Evolutionary conservation across 2,329 filamentous ascomycete species (phyloP).

Genomic region (Lachnellula suecica): DNA sequence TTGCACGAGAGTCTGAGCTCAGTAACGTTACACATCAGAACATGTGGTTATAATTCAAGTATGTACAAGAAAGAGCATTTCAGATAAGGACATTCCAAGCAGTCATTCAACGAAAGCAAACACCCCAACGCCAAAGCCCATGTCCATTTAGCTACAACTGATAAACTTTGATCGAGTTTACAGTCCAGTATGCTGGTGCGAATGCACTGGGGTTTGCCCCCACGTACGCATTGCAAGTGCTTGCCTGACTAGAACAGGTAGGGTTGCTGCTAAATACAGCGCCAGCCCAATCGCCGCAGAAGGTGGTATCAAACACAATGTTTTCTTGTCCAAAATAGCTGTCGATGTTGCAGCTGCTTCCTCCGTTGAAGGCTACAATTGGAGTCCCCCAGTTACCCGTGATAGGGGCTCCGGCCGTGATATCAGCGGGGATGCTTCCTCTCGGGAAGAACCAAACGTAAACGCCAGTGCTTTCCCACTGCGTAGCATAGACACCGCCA

Average conservation of each 20-base stretch:
- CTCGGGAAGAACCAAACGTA: slow-evolving; percentile 77
- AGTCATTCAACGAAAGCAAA: no score
- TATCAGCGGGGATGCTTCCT: slow-evolving; percentile 63
- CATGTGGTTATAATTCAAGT: no score
- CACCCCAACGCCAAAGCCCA: background rate
- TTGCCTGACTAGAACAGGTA: slow-evolving; percentile 11
- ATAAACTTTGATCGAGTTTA: slow-evolving; percentile 30
- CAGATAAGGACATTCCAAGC: background rate
- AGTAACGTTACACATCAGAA: slow-evolving; percentile 2
- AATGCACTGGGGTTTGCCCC: slow-evolving; percentile 26
- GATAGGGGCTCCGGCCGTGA: slow-evolving; percentile 54
- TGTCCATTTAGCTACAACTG: slow-evolving; percentile 9
- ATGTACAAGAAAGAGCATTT: no score
- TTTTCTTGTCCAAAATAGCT: slow-evolving; percentile 66
- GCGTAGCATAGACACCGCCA: slow-evolving; percentile 69
- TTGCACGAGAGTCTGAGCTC: background rate
- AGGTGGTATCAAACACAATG: slow-evolving; percentile 72
- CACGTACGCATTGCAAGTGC: slow-evolving; percentile 23
- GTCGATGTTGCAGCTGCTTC: slow-evolving; percentile 61
- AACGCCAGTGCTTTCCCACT: slow-evolving; percentile 69
- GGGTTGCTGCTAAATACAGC: slow-evolving; percentile 18
- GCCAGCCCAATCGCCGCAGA: slow-evolving; percentile 62
- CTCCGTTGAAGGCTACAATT: slow-evolving; percentile 65
- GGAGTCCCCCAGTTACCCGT: slow-evolving; percentile 69
- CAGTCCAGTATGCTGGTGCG: slow-evolving; percentile 23